Evolutionary conservation across 768 basidiomycete species (phyloP).

Genomic region (Clitopilus passeckerianus): DNA sequence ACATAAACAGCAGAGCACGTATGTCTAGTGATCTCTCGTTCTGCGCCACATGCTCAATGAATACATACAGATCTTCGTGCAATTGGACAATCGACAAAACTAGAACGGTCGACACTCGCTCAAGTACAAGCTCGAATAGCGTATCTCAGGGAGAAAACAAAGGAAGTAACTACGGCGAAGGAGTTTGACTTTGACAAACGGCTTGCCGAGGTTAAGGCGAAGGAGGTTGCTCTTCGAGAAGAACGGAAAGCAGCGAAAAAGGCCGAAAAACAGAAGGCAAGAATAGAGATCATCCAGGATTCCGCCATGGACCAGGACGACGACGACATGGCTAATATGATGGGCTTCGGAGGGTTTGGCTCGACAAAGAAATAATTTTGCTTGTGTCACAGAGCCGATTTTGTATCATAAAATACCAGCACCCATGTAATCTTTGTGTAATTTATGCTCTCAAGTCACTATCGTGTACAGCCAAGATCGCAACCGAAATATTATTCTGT

Average conservation of each 20-base stretch:
- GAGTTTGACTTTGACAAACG: constrained; percentile 94
- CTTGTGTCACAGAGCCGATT: constrained; percentile 6
- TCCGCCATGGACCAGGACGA: constrained; percentile 42
- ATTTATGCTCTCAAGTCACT: too few species aligned
- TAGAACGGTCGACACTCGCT: constrained; percentile 84
- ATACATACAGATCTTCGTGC: constrained; percentile 69
- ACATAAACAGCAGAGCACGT: constrained; percentile 94
- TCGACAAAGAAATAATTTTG: constrained; percentile 64
- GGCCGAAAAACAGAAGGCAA: constrained; percentile 68
- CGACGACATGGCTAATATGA: constrained; percentile 70
- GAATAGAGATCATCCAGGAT: constrained; percentile 56
- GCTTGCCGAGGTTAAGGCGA: constrained; percentile 73
- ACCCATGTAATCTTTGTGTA: neutral
- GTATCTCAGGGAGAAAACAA: constrained; percentile 80
- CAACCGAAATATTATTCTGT: too few species aligned
- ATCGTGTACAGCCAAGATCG: too few species aligned
- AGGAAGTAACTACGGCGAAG: constrained; percentile 76
- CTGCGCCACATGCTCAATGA: neutral
- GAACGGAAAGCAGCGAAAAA: constrained; percentile 79
- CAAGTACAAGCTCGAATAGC: constrained; percentile 94
- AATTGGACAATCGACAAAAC: constrained; percentile 93
- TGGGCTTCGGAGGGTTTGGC: constrained; percentile 93
- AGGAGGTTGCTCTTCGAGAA: constrained; percentile 61
- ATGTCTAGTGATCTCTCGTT: constrained; percentile 21
- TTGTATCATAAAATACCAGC: neutral